A percentile compares a stretch with the other conserved stretches of the same genome.
Evolutionary conservation across 1,284 basidiomycete genomes (phyloP).

Genomic region (Ustilago bromivora): DNA sequence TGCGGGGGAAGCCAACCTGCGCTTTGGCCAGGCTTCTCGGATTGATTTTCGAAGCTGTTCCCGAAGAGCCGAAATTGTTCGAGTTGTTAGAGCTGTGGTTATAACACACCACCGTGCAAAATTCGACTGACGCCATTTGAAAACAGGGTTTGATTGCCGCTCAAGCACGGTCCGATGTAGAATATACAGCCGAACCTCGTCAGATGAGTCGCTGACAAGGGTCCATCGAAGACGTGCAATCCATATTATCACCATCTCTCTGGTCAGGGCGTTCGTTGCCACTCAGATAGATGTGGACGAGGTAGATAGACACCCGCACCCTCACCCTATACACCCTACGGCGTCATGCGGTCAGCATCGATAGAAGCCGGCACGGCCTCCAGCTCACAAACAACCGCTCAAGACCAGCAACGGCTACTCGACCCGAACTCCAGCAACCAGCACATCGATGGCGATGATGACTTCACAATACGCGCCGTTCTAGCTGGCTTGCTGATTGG

Average conservation of each 20-base stretch:
- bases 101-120: neutral
- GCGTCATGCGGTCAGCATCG: constrained; percentile 17
- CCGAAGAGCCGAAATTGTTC: constrained; percentile 15
- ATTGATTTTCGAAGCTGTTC: neutral
- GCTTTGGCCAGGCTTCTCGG: constrained; percentile 24
- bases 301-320: no score
- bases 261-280: no score
- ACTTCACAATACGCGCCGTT: constrained; percentile 71
- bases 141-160: neutral
- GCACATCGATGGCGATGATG: constrained; percentile 17
- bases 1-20: neutral
- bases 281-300: neutral
- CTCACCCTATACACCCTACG: neutral
- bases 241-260: neutral
- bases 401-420: neutral
- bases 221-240: neutral
- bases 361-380: neutral
- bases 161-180: neutral
- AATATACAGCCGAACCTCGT: constrained; percentile 15
- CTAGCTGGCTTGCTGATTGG: constrained; percentile 77
- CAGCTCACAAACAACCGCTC: neutral
- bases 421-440: neutral
- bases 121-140: constrained; percentile 8
- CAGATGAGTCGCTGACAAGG: neutral
- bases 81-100: neutral